Evolutionary conservation across 2,329 filamentous ascomycete species (phyloP).

Genomic region (Aspergillus japonicus): DNA sequence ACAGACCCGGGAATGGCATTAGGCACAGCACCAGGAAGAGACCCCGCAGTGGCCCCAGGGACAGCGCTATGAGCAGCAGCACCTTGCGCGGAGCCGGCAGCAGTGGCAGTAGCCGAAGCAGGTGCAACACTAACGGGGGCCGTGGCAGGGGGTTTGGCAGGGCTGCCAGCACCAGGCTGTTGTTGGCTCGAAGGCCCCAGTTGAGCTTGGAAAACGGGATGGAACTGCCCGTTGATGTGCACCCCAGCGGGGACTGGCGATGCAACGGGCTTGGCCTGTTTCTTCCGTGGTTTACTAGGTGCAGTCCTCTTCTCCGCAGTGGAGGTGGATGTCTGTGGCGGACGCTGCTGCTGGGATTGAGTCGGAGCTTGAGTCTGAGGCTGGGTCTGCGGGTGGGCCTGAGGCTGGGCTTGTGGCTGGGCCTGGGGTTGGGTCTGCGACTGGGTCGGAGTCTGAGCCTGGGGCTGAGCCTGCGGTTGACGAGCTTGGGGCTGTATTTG

Average conservation of each 20-base stretch:
- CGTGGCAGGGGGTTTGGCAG: background rate
- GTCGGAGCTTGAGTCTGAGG: background rate
- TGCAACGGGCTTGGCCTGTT: constrained; percentile 12
- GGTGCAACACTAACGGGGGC: background rate
- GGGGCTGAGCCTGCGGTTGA: background rate
- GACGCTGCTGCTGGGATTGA: constrained; percentile 7
- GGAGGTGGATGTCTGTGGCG: constrained; percentile 18
- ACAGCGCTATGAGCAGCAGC: background rate
- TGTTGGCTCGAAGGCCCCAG: background rate
- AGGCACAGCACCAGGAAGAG: background rate
- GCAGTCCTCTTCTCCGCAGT: constrained; percentile 14
- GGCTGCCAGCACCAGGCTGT: constrained; percentile 1
- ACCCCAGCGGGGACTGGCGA: constrained; percentile 7
- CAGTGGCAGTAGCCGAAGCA: background rate
- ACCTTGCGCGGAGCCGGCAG: background rate
- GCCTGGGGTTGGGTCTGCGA: constrained; percentile 3
- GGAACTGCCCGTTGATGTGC: constrained; percentile 16
- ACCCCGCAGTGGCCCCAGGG: background rate
- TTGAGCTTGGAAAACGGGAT: constrained; percentile 2
- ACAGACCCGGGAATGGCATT: background rate
- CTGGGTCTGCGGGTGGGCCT: background rate
- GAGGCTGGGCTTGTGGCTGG: background rate
- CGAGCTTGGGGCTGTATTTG: constrained; percentile 7
- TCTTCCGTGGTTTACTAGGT: constrained; percentile 11
- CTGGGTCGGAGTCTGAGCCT: background rate